A percentile compares a stretch with the other conserved stretches of the same genome.
phyloP scores from a whole-genome alignment of 345 rosid species.

The Excoecaria agallocha region DNA sequence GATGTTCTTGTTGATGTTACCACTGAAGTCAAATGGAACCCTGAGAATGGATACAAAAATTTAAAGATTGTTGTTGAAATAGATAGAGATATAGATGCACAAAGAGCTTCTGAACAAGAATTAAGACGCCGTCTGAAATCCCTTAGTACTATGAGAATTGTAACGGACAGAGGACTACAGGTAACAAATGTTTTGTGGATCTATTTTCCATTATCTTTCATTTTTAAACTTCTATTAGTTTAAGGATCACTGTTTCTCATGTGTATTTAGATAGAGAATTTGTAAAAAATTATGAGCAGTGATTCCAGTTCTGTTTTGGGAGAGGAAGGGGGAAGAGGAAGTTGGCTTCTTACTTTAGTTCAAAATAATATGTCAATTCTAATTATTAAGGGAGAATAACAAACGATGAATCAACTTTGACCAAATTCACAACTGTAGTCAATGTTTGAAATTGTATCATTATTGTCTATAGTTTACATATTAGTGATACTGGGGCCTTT shows the following conservation, averaged over 20 bases:
- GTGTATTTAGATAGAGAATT: neutral
- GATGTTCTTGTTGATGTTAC: constrained; percentile 83
- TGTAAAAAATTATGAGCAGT: neutral
- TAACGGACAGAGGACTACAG: constrained; percentile 82
- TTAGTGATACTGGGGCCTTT: neutral
- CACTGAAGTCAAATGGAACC: constrained; percentile 82
- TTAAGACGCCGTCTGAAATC: constrained; percentile 76
- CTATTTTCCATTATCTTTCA: neutral
- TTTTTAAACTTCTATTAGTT: neutral
- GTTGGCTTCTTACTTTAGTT: neutral
- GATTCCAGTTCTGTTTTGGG: neutral
- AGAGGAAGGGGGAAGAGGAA: too few relatives aligned
- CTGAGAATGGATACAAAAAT: constrained; percentile 75
- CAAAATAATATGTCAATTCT: neutral
- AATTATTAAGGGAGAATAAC: neutral
- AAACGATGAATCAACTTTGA: neutral
- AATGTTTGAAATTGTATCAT: neutral
- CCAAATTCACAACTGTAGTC: neutral
- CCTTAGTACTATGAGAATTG: constrained; percentile 62
- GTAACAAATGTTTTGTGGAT: constrained; percentile 33
- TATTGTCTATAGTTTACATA: neutral
- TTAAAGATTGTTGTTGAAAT: constrained; percentile 86
- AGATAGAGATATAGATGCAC: constrained; percentile 75
- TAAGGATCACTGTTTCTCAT: neutral
- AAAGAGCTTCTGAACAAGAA: constrained; percentile 69